Conservation (phyloP, 2,329 filamentous ascomycete species). For the Plectosphaerella plurivora region DNA sequence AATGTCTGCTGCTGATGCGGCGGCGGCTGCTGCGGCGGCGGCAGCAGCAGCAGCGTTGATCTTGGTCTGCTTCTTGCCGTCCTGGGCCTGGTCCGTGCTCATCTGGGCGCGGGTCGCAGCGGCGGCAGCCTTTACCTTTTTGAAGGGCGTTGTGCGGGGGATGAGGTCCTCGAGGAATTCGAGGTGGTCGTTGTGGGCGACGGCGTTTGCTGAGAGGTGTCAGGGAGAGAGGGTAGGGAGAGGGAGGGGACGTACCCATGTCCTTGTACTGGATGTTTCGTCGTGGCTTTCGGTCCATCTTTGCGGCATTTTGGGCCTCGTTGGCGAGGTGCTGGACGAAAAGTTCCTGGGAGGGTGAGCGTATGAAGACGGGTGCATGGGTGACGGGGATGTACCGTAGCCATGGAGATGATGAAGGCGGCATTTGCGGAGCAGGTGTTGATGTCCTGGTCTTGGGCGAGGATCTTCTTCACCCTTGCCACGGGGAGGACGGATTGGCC, state of each 20-base stretch:
- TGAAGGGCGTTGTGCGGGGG: constrained; percentile 78
- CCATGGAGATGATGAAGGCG: constrained; percentile 87
- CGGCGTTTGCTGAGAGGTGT: constrained; percentile 63
- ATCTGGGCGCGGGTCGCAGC: constrained; percentile 43
- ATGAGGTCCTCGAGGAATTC: constrained; percentile 92
- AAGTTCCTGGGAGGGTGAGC: constrained; percentile 62
- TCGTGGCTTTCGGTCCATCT: constrained; percentile 85
- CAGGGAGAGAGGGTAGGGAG: not conserved
- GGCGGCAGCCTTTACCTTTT: constrained; percentile 66
- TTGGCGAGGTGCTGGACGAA: constrained; percentile 90
- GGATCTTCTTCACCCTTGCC: constrained; percentile 93
- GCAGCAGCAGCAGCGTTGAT: constrained; percentile 1
- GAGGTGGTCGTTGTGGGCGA: constrained; percentile 85
- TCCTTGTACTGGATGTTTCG: constrained; percentile 96
- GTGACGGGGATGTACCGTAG: constrained; percentile 53
- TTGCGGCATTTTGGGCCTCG: constrained; percentile 82
- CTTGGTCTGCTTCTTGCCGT: constrained; percentile 9
- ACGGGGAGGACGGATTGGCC: constrained; percentile 91
- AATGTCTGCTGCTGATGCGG: not conserved
- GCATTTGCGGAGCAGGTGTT: constrained; percentile 86
- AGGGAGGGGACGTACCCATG: constrained; percentile 55
- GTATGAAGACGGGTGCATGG: not conserved
- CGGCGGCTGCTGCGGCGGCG: not conserved
- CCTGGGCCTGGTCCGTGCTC: constrained; percentile 7
- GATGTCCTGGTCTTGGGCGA: constrained; percentile 82